phyloP scores from a whole-genome alignment of 331 rosid species.

The Rhamnella rubrinervis region DNA sequence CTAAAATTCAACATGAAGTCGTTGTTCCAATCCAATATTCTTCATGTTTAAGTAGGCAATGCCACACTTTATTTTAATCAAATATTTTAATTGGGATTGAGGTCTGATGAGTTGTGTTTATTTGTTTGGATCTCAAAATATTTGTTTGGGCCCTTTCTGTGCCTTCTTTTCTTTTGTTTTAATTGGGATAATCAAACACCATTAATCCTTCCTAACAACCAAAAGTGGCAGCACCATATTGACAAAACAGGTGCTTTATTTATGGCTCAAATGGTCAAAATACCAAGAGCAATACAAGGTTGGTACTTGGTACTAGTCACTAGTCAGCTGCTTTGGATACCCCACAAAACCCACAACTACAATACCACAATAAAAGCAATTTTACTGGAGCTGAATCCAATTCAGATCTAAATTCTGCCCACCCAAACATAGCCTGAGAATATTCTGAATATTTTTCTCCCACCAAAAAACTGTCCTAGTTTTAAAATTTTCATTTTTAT shows the following conservation, averaged over 20 bases:
- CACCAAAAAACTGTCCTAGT: constrained; percentile 4
- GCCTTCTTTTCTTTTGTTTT: not conserved
- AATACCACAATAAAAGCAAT: constrained; percentile 6
- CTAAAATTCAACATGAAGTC: too few relatives aligned
- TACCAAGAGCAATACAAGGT: not conserved
- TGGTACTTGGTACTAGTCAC: constrained; percentile 20
- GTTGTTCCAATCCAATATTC: too few relatives aligned
- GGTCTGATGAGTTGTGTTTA: not conserved
- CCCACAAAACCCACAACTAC: constrained; percentile 10
- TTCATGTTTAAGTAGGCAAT: too few relatives aligned
- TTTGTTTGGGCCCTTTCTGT: not conserved
- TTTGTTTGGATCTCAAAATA: not conserved
- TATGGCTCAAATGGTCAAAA: not conserved
- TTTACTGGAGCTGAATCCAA: constrained; percentile 24
- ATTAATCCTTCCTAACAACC: too few relatives aligned
- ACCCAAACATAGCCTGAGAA: constrained; percentile 23
- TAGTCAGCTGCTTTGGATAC: constrained; percentile 10
- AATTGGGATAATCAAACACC: not conserved
- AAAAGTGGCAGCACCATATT: constrained; percentile 5
- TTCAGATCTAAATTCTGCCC: constrained; percentile 23
- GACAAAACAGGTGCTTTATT: not conserved
- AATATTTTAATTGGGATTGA: not conserved
- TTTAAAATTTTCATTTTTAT: not conserved
- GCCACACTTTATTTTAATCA: too few relatives aligned
- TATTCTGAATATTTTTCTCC: constrained; percentile 11